Evolutionary conservation across 106 monocot species (phyloP), one percentile per base, ranked within the genome.

Genomic region (Apostasia shenzhenica): DNA sequence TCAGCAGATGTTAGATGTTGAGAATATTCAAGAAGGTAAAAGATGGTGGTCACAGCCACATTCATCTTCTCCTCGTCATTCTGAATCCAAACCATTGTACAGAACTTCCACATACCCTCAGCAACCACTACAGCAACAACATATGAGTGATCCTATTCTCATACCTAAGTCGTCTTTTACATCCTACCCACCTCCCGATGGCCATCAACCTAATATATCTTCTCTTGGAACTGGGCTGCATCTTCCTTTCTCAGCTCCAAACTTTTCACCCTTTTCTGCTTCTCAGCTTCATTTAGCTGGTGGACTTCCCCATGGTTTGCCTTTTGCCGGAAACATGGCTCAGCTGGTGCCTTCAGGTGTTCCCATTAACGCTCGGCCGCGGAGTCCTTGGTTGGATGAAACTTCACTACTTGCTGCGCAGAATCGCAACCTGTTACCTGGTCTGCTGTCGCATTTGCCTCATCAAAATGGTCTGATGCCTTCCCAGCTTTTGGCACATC

Each of bases 81-180:
- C 75, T 53, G 88, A 88, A 46, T 77, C 88, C 67, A 83, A 73
- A 39, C 63, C 70, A 68, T 46, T 94, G 65, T 73, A 85, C 75
- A 86, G 94, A 78, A 81, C 90, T 38, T 94, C 94, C 8, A 85
- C 90, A 0, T 87, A 87, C 59, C 94, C 94, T 52, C 63, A 76
- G 39, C 81, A 70, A 13, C 86, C 76, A 13, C 72, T 37, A 11
- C 88, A 78, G 7, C 84, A 57, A 8, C 78, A 56, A 10, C 73
- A 71, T 39, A 38, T 56, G 5, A 83, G 54, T 63, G 83, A 89
- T 40, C 77, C 83, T 42, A 57, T 80, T 71, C 66, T 78, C 65
- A 41, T 53, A 49, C 84, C 84, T 1, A 84, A 86, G 45, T 76
- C 81, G 9, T 55, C 79, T 73, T 82, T 72, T 57, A 80, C 84